Base-by-base conservation (phyloP, 2,329 filamentous ascomycete genomes). In the Amauroascus niger region DNA sequence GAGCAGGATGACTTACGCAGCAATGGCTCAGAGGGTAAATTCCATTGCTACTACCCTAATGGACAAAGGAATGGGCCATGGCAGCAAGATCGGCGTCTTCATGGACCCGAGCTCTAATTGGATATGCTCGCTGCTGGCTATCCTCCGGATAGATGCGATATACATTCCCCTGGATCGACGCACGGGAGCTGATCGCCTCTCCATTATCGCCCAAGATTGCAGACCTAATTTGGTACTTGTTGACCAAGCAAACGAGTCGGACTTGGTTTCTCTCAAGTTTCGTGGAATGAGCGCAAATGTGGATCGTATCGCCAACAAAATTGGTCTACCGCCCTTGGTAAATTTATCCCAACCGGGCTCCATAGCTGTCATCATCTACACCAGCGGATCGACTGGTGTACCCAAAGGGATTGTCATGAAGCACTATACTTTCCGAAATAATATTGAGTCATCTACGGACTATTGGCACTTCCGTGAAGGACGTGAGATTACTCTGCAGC, bases 331-430 rank as follows among this genome's bases (percentile, higher is more conserved):
- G n/a, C n/a, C n/a, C n/a, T n/a, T n/a, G n/a, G n/a, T n/a, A n/a
- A n/a, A n/a, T n/a, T n/a, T n/a, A n/a, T n/a, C 51, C 3, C 20
- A 20, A 1, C 22, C 41, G 13, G 65, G 50, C 61, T 67, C 35
- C 61, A 33, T 47, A 20, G 37, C 49, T n/a, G 48, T 55, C 58
- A 77, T 83, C 59, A 80, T 83, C 60, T 83, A 83, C 62, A 84
- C 81, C 8, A 83, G 80, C 0, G 81, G 81, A n/a, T 83, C 79
- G 53, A 84, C 81, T 0, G 81, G 81, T 3, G 77, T 75, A 55
- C 81, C 81, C 1, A 84, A 84, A 67, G 81, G 81, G n/a, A 79
- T 83, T 1, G 70, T 82, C 33, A 74, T 97, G 61, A 89, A 85
- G 1, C 93, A 98, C 65, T 33, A 26, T 2, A 57, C 54, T 32